phyloP scores from a whole-genome alignment of 192 early-diverging fungal genomes.

The Backusella australiensis region DNA sequence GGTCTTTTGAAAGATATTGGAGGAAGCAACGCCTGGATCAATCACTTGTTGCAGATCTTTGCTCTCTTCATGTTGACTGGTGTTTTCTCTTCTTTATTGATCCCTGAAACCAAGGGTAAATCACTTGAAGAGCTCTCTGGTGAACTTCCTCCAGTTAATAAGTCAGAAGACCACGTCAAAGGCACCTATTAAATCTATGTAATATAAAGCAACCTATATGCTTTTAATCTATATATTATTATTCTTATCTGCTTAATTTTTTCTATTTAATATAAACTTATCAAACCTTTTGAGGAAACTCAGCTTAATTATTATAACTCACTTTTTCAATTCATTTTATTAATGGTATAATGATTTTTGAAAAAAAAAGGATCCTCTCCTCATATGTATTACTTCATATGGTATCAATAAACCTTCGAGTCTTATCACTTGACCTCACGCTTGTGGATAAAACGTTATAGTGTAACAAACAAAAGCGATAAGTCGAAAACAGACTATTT shows the following conservation, averaged over 20 bases:
- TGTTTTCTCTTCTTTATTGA: constrained; percentile 54
- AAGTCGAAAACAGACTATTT: not conserved
- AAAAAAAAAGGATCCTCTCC: not conserved
- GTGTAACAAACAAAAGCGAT: not conserved
- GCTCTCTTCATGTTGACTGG: constrained; percentile 77
- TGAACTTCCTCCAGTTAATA: constrained; percentile 21
- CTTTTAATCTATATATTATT: not conserved
- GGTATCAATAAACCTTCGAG: not conserved
- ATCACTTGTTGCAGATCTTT: constrained; percentile 68
- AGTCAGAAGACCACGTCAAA: not conserved
- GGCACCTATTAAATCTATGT: constrained; percentile 8
- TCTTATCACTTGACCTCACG: not conserved
- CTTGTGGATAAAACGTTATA: not conserved
- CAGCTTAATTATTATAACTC: not conserved
- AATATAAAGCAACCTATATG: not conserved
- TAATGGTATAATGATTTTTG: not conserved
- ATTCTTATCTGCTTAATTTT: not conserved
- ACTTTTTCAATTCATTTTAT: not conserved
- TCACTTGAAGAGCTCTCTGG: constrained; percentile 71
- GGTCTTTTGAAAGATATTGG: constrained; percentile 67
- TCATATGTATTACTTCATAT: not conserved
- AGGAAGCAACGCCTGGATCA: constrained; percentile 59
- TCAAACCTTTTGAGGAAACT: not conserved
- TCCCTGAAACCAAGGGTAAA: constrained; percentile 80
- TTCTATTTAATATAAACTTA: not conserved